Conservation (phyloP, 106 monocot species). For the Acanthochlamys bracteata region DNA sequence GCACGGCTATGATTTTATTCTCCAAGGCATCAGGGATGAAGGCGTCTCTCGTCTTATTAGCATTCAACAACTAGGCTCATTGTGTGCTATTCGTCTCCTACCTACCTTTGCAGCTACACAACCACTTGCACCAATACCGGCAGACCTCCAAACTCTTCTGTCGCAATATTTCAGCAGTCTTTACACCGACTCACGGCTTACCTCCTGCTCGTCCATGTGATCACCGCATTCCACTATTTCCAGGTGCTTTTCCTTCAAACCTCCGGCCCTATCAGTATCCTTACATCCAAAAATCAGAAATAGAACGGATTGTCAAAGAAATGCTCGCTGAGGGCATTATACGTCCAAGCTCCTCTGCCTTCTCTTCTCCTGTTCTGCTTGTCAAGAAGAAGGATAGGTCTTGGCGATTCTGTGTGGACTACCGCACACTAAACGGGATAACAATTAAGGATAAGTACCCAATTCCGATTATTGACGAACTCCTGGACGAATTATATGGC, state of each 20-base stretch:
- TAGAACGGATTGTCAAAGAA: neutral
- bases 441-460: conserved; percentile 1
- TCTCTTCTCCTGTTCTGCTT: neutral
- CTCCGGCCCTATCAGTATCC: neutral
- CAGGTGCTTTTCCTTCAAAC: neutral
- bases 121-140: neutral
- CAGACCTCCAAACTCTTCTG: neutral
- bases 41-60: neutral
- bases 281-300: neutral
- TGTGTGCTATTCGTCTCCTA: too few relatives aligned
- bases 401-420: conserved; percentile 1
- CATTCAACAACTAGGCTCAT: too few relatives aligned
- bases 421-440: neutral
- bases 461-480: conserved; percentile 9
- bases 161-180: neutral
- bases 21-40: neutral
- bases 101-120: neutral
- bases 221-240: neutral
- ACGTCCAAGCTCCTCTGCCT: neutral
- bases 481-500: conserved; percentile 6
- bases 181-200: neutral
- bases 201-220: neutral
- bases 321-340: neutral
- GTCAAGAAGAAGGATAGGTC: neutral
- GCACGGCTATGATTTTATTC: neutral